Conservation (phyloP, 176 grass and related monocot species). For the Triticum turgidum region DNA sequence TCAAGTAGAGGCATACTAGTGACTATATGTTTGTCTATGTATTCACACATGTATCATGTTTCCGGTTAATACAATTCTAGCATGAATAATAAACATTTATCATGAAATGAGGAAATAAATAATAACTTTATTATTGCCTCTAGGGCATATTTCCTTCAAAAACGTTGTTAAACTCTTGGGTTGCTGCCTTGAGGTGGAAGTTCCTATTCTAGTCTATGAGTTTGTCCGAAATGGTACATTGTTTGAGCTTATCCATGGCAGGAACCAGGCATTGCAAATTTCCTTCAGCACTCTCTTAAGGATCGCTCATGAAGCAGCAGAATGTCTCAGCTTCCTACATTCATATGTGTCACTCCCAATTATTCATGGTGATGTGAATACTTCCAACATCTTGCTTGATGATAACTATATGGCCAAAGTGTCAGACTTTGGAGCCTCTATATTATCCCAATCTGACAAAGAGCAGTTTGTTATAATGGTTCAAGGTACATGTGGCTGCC, state of each 20-base stretch:
- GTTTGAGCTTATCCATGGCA: constrained; percentile 28
- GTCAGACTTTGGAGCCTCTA: constrained; percentile 37
- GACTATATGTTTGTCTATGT: no score
- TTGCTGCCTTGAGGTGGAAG: constrained; percentile 40
- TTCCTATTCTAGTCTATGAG: constrained; percentile 39
- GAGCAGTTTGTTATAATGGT: constrained; percentile 37
- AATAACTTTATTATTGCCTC: no score
- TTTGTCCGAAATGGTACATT: constrained; percentile 22
- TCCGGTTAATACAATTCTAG: no score
- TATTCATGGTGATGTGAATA: constrained; percentile 40
- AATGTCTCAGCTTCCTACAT: constrained; percentile 32
- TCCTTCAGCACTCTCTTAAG: constrained; percentile 12
- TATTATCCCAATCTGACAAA: constrained; percentile 13
- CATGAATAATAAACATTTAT: no score
- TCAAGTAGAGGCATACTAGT: no score
- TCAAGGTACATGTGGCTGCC: constrained; percentile 36
- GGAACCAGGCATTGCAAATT: constrained; percentile 6
- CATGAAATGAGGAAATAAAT: no score
- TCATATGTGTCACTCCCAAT: constrained; percentile 13
- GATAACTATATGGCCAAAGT: constrained; percentile 35
- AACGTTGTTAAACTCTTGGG: constrained; percentile 32
- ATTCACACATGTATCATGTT: no score
- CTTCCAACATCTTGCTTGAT: background rate
- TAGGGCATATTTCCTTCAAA: no score
- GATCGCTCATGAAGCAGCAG: constrained; percentile 31